A percentile compares a stretch with the other conserved stretches of the same genome.
These are phyloP conservation scores for Stylosanthes scabra DNA, from an alignment of 331 rosid species.

Conservation along the genomic window DNA sequence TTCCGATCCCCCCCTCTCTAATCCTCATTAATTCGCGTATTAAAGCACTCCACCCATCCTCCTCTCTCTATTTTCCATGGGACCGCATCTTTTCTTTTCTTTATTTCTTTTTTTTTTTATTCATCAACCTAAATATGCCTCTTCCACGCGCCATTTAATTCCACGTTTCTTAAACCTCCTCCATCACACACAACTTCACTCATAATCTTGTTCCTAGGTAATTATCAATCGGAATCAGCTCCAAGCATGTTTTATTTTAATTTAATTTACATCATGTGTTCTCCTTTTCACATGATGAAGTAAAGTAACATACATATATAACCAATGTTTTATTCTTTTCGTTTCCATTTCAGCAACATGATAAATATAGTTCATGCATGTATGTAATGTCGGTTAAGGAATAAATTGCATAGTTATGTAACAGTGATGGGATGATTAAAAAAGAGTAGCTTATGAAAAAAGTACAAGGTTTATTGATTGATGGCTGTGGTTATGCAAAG, in stretches of 20 bases:
- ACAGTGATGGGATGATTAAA: neutral
- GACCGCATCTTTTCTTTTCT: conserved; percentile 56
- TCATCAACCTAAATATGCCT: conserved; percentile 34
- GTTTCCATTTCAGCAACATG: conserved; percentile 31
- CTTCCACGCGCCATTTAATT: conserved; percentile 54
- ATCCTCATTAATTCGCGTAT: conserved; percentile 63
- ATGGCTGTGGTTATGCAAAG: neutral
- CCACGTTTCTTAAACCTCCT: neutral
- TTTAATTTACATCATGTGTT: conserved; percentile 18
- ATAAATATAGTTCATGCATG: neutral
- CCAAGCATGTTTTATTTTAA: conserved; percentile 28
- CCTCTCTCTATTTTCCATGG: conserved; percentile 49
- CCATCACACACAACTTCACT: neutral
- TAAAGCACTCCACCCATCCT: conserved; percentile 66
- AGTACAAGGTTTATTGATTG: neutral
- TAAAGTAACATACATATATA: too few species aligned
- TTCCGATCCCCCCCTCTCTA: conserved; percentile 49
- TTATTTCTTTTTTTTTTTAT: conserved; percentile 1
- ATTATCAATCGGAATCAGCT: conserved; percentile 18
- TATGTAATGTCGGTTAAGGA: neutral
- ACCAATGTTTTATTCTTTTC: conserved; percentile 1
- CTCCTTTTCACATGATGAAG: neutral
- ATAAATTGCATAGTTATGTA: too few species aligned
- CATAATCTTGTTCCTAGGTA: neutral
- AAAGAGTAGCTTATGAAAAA: neutral